phyloP scores from a whole-genome alignment of 2,329 filamentous ascomycete genomes.

The Hymenoscyphus infarciens region DNA sequence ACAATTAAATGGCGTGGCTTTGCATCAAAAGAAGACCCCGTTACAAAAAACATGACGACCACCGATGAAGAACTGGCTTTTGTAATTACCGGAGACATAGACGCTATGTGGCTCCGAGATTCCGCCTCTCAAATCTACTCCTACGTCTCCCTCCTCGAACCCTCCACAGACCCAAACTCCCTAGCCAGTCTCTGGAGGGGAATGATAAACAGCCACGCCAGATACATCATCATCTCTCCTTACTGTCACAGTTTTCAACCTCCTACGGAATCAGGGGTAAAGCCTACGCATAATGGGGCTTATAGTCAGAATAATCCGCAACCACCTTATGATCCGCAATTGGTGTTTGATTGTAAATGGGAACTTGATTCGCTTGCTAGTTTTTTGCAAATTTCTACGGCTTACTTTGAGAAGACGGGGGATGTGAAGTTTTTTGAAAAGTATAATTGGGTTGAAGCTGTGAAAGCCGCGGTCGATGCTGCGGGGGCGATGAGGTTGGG shows the following conservation, averaged over 20 bases:
- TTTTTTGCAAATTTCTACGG: slow-evolving; percentile 75
- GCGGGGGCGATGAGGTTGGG: slow-evolving; percentile 68
- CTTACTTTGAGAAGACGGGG: slow-evolving; percentile 71
- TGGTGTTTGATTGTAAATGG: slow-evolving; percentile 95
- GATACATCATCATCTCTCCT: slow-evolving; percentile 66
- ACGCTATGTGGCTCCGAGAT: slow-evolving; percentile 88
- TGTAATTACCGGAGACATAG: slow-evolving; percentile 58
- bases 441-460: slow-evolving; percentile 67
- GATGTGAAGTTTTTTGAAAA: slow-evolving; percentile 71
- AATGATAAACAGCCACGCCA: slow-evolving; percentile 66
- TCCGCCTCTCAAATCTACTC: slow-evolving; percentile 74
- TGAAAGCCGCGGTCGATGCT: slow-evolving; percentile 65
- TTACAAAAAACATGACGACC: slow-evolving; percentile 19
- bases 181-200: slow-evolving; percentile 66
- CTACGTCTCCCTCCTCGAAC: slow-evolving; percentile 59
- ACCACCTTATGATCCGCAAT: slow-evolving; percentile 63
- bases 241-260: slow-evolving; percentile 93
- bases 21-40: slow-evolving; percentile 43
- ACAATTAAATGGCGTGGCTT: slow-evolving; percentile 66
- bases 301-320: slow-evolving; percentile 56
- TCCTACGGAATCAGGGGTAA: slow-evolving; percentile 67
- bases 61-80: slow-evolving; percentile 60
- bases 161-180: slow-evolving; percentile 51
- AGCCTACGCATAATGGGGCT: slow-evolving; percentile 58
- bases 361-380: slow-evolving; percentile 87